Conservation (phyloP, 305 asterid species). For the Fraxinus xanthoxyloides region DNA sequence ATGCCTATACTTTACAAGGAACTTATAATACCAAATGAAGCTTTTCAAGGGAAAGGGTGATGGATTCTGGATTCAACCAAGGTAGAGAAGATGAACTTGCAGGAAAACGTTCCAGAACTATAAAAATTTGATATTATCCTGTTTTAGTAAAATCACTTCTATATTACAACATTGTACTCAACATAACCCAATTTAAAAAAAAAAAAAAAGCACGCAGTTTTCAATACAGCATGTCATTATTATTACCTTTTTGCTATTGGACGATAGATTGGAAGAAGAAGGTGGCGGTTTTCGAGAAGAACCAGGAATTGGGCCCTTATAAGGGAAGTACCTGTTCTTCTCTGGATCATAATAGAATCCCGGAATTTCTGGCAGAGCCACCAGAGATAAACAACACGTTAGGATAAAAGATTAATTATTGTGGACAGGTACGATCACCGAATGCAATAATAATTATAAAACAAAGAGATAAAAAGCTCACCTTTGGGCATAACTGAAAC, state of each 20-base stretch:
- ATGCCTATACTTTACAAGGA: background rate
- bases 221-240: background rate
- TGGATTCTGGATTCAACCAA: background rate
- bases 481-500: slow-evolving; percentile 43
- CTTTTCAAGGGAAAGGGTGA: background rate
- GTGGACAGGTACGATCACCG: background rate
- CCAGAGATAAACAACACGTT: slow-evolving; percentile 10
- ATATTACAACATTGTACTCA: background rate
- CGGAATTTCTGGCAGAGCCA: slow-evolving; percentile 60
- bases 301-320: slow-evolving; percentile 83
- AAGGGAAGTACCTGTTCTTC: slow-evolving; percentile 86
- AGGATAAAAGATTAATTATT: background rate
- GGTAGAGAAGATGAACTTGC: background rate
- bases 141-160: background rate
- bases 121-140: background rate
- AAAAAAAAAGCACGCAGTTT: background rate
- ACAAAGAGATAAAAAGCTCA: slow-evolving; percentile 6
- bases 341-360: slow-evolving; percentile 78
- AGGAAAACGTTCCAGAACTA: background rate
- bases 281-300: slow-evolving; percentile 54
- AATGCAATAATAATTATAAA: background rate
- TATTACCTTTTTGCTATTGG: slow-evolving; percentile 29
- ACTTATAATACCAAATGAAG: background rate
- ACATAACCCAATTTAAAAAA: background rate
- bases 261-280: slow-evolving; percentile 9